A percentile compares a stretch with the other conserved stretches of the same genome.
Conservation (phyloP, 192 early-diverging fungal species). For the Tieghemiomyces parasiticus region DNA sequence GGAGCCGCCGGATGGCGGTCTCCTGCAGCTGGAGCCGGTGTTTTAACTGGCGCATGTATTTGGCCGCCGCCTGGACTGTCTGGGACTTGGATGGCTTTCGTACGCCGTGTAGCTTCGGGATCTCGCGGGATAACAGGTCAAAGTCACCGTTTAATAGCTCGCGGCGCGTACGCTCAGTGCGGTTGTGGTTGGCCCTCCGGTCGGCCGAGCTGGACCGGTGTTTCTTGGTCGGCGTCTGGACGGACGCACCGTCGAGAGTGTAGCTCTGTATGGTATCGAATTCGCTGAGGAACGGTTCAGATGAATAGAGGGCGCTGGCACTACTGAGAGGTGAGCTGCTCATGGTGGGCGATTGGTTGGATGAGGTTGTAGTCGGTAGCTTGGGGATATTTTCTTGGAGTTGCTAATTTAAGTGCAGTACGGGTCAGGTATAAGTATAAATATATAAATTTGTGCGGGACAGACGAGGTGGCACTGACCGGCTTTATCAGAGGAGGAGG, state of each 20-base stretch:
- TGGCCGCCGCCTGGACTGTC: neutral
- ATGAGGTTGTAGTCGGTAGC: no score
- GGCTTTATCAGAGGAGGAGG: no score
- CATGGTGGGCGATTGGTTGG: no score
- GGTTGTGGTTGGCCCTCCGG: slow-evolving; percentile 10
- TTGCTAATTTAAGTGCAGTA: no score
- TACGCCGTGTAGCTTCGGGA: neutral
- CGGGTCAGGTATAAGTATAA: no score
- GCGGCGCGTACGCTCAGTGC: slow-evolving; percentile 6
- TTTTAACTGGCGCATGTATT: slow-evolving; percentile 1
- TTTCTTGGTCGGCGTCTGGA: neutral
- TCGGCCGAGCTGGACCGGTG: slow-evolving; percentile 8
- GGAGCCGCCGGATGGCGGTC: neutral
- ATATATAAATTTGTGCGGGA: no score
- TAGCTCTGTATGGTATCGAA: neutral
- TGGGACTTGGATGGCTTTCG: slow-evolving; percentile 6
- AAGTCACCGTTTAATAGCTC: slow-evolving; percentile 4
- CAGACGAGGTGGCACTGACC: no score
- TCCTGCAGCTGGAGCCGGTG: neutral
- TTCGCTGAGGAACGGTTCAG: neutral
- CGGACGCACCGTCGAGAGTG: neutral
- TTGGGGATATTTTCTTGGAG: no score
- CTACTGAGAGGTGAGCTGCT: neutral
- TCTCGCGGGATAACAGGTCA: neutral
- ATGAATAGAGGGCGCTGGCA: neutral